Conservation (phyloP, 179 eudicot genomes). For the Spergularia azorica region DNA sequence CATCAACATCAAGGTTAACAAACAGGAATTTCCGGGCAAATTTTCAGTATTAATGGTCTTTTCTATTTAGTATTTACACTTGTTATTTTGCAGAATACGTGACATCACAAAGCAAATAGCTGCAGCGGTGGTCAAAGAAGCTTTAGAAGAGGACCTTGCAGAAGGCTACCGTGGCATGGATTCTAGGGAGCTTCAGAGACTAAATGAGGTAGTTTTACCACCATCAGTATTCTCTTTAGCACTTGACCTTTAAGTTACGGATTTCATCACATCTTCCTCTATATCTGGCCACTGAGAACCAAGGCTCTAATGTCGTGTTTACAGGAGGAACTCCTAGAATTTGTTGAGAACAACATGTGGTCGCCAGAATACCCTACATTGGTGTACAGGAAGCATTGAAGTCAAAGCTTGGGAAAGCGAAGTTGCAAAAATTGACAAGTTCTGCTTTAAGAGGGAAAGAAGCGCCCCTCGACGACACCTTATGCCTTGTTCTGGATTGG, state of each 20-base stretch:
- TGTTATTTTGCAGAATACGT: conserved; percentile 65
- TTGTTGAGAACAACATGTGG: conserved; percentile 87
- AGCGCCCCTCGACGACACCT: neutral
- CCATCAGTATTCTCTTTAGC: neutral
- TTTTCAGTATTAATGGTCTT: neutral
- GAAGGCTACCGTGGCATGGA: conserved; percentile 98
- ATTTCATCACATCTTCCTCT: neutral
- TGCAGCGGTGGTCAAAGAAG: conserved; percentile 89
- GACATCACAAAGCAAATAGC: conserved; percentile 96
- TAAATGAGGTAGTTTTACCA: conserved; percentile 50
- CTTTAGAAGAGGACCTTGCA: conserved; percentile 84
- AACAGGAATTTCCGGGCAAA: neutral
- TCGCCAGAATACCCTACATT: conserved; percentile 83
- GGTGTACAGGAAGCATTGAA: conserved; percentile 59
- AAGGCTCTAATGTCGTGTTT: conserved; percentile 1
- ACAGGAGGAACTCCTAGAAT: conserved; percentile 72
- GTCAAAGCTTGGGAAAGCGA: neutral
- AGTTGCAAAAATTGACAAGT: neutral
- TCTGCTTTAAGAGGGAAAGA: neutral
- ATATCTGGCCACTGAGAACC: neutral
- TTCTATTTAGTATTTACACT: conserved; percentile 13
- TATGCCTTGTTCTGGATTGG: neutral
- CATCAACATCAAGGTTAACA: conserved; percentile 74
- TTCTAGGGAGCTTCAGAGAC: conserved; percentile 72
- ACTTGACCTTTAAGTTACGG: neutral